A percentile compares a stretch with the other conserved stretches of the same genome.
Evolutionary conservation across 495 filamentous ascomycete species (phyloP).

Genomic region (Penicillium simplicissimum): DNA sequence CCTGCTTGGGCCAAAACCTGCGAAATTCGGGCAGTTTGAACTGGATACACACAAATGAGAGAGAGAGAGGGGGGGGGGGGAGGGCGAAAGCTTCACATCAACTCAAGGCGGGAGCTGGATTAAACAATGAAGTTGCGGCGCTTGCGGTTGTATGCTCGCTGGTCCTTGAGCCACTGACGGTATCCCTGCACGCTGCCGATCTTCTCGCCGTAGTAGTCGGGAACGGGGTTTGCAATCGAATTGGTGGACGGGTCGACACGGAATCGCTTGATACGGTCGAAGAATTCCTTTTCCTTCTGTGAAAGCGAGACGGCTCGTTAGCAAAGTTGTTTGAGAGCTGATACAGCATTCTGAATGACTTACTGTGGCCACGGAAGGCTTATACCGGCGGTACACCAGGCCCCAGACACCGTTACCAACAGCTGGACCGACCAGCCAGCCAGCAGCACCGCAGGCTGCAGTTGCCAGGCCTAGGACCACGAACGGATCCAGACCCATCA

Average conservation of each 20-base stretch:
- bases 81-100: slow-evolving; percentile 7
- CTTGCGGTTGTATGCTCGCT: slow-evolving; percentile 95
- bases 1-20: slow-evolving; percentile 16
- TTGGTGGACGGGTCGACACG: slow-evolving; percentile 81
- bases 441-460: slow-evolving; percentile 67
- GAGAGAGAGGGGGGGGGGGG: slow-evolving; percentile 3
- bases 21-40: slow-evolving; percentile 12
- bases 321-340: not conserved
- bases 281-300: slow-evolving; percentile 92
- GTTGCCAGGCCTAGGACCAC: slow-evolving; percentile 77
- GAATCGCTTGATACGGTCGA: slow-evolving; percentile 79
- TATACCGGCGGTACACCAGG: slow-evolving; percentile 62
- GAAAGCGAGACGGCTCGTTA: not conserved
- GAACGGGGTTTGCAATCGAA: slow-evolving; percentile 68
- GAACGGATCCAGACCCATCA: slow-evolving; percentile 81
- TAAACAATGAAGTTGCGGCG: slow-evolving; percentile 61
- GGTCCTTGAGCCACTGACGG: slow-evolving; percentile 93
- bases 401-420: slow-evolving; percentile 78
- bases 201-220: slow-evolving; percentile 82
- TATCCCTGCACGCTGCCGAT: slow-evolving; percentile 91
- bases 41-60: slow-evolving; percentile 26
- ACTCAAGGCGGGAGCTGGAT: slow-evolving; percentile 3
- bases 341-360: not conserved
- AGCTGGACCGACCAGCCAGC: slow-evolving; percentile 84
- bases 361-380: slow-evolving; percentile 65